phyloP scores from a whole-genome alignment of 495 filamentous ascomycete genomes.

The Usnea hakonensis region DNA sequence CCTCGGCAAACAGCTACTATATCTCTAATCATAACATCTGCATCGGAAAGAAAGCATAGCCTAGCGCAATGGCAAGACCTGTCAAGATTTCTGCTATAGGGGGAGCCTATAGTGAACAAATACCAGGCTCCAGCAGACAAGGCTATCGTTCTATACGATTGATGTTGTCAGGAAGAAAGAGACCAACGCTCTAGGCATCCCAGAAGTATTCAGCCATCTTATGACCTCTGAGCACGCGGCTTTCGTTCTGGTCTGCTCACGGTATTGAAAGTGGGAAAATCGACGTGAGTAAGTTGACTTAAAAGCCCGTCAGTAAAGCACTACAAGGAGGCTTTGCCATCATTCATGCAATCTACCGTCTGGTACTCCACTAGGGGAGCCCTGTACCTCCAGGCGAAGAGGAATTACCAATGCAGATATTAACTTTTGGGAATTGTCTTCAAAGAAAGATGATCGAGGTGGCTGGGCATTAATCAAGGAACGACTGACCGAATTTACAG shows the following conservation, averaged over 20 bases:
- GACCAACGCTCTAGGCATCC: slow-evolving; percentile 30
- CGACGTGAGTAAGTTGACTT: slow-evolving; percentile 22
- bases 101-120: slow-evolving; percentile 29
- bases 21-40: not conserved
- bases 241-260: slow-evolving; percentile 24
- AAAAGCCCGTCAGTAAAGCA: slow-evolving; percentile 21
- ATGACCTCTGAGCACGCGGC: no score
- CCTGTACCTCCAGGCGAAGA: slow-evolving; percentile 24
- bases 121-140: slow-evolving; percentile 30
- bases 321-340: slow-evolving; percentile 29
- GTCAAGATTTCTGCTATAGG: slow-evolving; percentile 21
- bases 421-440: slow-evolving; percentile 26
- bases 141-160: slow-evolving; percentile 27
- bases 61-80: not conserved
- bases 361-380: slow-evolving; percentile 25
- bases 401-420: slow-evolving; percentile 29
- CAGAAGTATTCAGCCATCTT: slow-evolving; percentile 36
- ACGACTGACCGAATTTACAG: slow-evolving; percentile 30
- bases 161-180: slow-evolving; percentile 26
- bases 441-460: slow-evolving; percentile 29
- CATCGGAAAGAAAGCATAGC: not conserved
- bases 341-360: no score
- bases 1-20: not conserved
- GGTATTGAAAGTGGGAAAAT: slow-evolving; percentile 18
- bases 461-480: slow-evolving; percentile 31